These are phyloP conservation scores for Petrea volubilis DNA, from an alignment of 257 asterid species.

Conservation along the genomic window DNA sequence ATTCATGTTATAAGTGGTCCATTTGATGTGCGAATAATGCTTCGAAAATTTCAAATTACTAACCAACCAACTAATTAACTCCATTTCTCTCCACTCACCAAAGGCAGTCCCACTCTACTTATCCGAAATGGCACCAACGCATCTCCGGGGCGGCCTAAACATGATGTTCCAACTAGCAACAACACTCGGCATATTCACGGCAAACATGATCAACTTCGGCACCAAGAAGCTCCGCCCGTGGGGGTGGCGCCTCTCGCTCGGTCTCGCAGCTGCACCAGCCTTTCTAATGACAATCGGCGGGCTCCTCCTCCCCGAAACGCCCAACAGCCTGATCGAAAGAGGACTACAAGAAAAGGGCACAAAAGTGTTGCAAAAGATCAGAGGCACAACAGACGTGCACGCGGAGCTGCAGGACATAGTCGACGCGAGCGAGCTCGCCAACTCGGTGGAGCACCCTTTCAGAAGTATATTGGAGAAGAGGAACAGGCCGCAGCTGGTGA, in stretches of 20 bases:
- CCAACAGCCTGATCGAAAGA: constrained; percentile 75
- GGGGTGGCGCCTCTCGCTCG: constrained; percentile 92
- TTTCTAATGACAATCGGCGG: constrained; percentile 70
- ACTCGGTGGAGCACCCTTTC: constrained; percentile 66
- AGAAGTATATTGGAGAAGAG: constrained; percentile 56
- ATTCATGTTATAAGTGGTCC: too few relatives aligned
- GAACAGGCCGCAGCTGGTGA: constrained; percentile 69
- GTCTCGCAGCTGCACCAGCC: constrained; percentile 82
- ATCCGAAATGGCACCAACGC: constrained; percentile 95
- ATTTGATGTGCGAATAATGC: too few relatives aligned
- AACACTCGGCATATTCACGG: constrained; percentile 78
- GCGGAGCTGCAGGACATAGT: constrained; percentile 74
- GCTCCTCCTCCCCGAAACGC: constrained; percentile 76
- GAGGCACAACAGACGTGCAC: constrained; percentile 68
- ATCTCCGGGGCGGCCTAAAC: constrained; percentile 74
- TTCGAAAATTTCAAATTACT: too few relatives aligned
- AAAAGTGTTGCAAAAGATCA: constrained; percentile 51
- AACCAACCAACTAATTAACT: background rate
- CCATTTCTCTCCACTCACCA: constrained; percentile 10
- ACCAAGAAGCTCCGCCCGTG: constrained; percentile 66
- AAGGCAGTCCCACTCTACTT: constrained; percentile 86
- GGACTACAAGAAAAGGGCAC: constrained; percentile 48
- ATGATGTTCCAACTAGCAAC: constrained; percentile 92
- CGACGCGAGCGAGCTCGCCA: constrained; percentile 77
- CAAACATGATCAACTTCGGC: constrained; percentile 84